Evolutionary conservation across 179 eudicot species (phyloP), one percentile per base, ranked within the genome.

Genomic region (Camellia oleifera): DNA sequence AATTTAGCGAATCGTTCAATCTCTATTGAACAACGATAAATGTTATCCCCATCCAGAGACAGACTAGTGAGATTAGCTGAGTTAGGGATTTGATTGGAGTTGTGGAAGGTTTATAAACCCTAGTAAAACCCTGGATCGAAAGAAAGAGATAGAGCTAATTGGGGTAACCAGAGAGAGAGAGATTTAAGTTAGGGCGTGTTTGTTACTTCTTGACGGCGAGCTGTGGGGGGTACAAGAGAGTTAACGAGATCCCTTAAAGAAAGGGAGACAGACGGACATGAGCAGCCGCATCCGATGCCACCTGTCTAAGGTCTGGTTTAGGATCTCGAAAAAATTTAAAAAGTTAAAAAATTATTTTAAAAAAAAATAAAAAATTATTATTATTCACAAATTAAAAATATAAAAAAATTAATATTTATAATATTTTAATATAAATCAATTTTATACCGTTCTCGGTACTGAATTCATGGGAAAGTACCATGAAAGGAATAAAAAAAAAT

Each of bases 41-140:
- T 1, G 40, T 40, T n/a, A 32, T 18, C 54, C 76, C 76, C 23
- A 26, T 44, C 40, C 26, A 40, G 45, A 57, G 20, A 58, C 1
- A 4, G 40, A 32, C 40, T 32, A 42, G 13, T 7, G 26, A 57
- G 26, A 13, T 40, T 23, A 26, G 67, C 32, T 26, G 8, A 10
- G n/a, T 42, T 42, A n/a, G 11, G 52, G 26, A 7, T 57, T 60
- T n/a, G 3, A 44, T 15, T 46, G 17, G 61, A 32, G 44, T 48
- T 6, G n/a, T 65, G 3, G 32, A 45, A 48, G 42, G 64, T 50
- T 52, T 11, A 52, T 42, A 64, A 53, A 40, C 65, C 66, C 57
- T 52, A 5, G 64, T 4, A n/a, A 79, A 62, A 72, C 46, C 77
- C 77, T 5, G 13, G 77, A 60, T 60, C 45, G 23, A 52, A 52